Conservation (phyloP, 1,284 basidiomycete species). For the Ganoderma multipileum region DNA sequence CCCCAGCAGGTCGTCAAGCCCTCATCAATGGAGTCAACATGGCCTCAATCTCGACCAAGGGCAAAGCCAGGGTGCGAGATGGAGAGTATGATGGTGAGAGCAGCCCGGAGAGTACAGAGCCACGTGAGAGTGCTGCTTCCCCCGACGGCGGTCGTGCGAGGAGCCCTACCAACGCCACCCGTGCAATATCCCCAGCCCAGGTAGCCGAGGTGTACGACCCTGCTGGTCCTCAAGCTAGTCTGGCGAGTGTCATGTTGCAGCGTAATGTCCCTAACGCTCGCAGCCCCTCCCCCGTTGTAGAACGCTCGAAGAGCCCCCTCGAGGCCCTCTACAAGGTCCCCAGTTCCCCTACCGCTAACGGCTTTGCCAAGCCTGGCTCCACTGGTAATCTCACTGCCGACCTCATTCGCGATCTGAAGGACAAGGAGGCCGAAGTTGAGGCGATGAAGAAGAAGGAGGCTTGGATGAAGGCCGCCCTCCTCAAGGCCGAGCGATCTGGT, state of each 20-base stretch:
- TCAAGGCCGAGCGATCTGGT: conserved; percentile 82
- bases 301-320: conserved; percentile 57
- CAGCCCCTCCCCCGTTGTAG: conserved; percentile 63
- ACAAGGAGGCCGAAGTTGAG: conserved; percentile 85
- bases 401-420: conserved; percentile 78
- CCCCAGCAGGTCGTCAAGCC: conserved; percentile 32
- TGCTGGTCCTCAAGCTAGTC: conserved; percentile 50
- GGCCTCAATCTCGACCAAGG: conserved; percentile 36
- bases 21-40: conserved; percentile 22
- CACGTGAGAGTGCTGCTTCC: conserved; percentile 58
- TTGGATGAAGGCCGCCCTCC: conserved; percentile 88
- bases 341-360: conserved; percentile 63
- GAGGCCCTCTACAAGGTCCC: conserved; percentile 67
- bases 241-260: conserved; percentile 59
- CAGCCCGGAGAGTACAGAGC: conserved; percentile 52
- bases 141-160: conserved; percentile 63
- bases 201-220: conserved; percentile 44
- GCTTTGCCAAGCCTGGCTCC: conserved; percentile 59
- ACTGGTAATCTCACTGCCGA: conserved; percentile 77
- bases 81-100: conserved; percentile 60
- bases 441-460: conserved; percentile 78
- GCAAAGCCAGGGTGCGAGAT: conserved; percentile 65
- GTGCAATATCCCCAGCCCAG: conserved; percentile 62
- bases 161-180: conserved; percentile 57
- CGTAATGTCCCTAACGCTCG: conserved; percentile 59